phyloP scores from a whole-genome alignment of 495 filamentous ascomycete genomes.

The Aspergillus heteromorphus region DNA sequence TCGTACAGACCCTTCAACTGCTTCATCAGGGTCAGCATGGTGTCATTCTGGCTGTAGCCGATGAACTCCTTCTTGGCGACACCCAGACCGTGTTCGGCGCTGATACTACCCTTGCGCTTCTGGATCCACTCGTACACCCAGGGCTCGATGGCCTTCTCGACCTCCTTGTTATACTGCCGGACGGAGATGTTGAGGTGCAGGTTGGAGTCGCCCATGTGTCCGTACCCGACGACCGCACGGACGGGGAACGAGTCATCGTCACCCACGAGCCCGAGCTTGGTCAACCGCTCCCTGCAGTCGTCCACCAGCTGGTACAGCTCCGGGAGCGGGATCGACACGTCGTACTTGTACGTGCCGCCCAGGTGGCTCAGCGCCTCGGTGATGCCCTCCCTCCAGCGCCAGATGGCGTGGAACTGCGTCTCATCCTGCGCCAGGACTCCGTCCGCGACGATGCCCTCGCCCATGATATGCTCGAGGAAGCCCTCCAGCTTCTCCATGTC shows the following conservation, averaged over 20 bases:
- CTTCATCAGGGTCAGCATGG: constrained; percentile 86
- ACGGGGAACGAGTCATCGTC: constrained; percentile 74
- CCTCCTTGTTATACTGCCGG: constrained; percentile 75
- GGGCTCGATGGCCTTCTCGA: constrained; percentile 86
- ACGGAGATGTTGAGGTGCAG: constrained; percentile 86
- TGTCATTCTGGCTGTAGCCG: constrained; percentile 82
- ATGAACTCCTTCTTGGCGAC: constrained; percentile 93
- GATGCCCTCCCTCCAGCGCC: constrained; percentile 91
- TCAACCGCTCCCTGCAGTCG: constrained; percentile 67
- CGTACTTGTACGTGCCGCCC: constrained; percentile 97
- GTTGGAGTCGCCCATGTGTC: constrained; percentile 96
- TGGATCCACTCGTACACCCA: constrained; percentile 97
- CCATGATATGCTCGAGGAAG: constrained; percentile 89
- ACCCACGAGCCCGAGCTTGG: constrained; percentile 67
- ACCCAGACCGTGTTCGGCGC: constrained; percentile 91
- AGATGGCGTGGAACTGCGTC: constrained; percentile 79
- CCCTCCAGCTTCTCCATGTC: constrained; percentile 77
- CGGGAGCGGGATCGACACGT: constrained; percentile 86
- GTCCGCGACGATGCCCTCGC: constrained; percentile 74
- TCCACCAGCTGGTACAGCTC: constrained; percentile 86
- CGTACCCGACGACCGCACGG: constrained; percentile 87
- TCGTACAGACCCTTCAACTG: constrained; percentile 88
- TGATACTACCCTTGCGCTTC: constrained; percentile 81
- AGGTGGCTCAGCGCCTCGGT: constrained; percentile 83
- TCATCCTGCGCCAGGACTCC: constrained; percentile 88